Percentiles rank a stretch among this genome's conserved stretches.
phyloP scores from a whole-genome alignment of 805 yeast species.

The Barnettozyma californica region DNA sequence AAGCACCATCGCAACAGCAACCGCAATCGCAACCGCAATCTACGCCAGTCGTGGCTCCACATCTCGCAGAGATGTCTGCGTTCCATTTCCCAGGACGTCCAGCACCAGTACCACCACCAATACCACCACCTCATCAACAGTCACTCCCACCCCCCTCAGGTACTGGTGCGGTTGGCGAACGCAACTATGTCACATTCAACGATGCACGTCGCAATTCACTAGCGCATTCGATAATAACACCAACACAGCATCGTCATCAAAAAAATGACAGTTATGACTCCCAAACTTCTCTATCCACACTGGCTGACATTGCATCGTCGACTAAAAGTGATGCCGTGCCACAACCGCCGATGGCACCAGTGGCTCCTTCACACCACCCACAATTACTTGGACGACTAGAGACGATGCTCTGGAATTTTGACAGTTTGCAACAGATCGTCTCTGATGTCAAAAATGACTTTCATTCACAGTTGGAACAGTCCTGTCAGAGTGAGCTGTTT shows the following conservation, averaged over 20 bases:
- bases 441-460: constrained; percentile 19
- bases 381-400: constrained; percentile 11
- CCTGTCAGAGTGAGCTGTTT: not conserved
- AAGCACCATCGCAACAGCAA: not conserved
- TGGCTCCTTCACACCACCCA: not conserved
- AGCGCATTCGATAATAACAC: not conserved
- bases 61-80: not conserved
- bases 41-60: not conserved
- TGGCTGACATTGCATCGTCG: constrained; percentile 24
- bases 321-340: not conserved
- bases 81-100: not conserved
- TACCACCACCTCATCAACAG: not conserved
- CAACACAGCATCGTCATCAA: not conserved
- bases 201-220: not conserved
- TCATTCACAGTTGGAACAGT: constrained; percentile 7
- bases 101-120: not conserved
- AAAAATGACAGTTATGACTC: constrained; percentile 22
- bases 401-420: constrained; percentile 10
- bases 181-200: constrained; percentile 1
- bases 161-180: not conserved
- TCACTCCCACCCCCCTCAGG: not conserved
- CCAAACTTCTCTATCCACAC: constrained; percentile 18
- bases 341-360: not conserved
- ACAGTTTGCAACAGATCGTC: constrained; percentile 11
- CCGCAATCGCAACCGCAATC: not conserved